A percentile compares a stretch with the other conserved stretches of the same genome.
Conservation (phyloP, 140 eudicot species). For the Flaveria floridana region DNA sequence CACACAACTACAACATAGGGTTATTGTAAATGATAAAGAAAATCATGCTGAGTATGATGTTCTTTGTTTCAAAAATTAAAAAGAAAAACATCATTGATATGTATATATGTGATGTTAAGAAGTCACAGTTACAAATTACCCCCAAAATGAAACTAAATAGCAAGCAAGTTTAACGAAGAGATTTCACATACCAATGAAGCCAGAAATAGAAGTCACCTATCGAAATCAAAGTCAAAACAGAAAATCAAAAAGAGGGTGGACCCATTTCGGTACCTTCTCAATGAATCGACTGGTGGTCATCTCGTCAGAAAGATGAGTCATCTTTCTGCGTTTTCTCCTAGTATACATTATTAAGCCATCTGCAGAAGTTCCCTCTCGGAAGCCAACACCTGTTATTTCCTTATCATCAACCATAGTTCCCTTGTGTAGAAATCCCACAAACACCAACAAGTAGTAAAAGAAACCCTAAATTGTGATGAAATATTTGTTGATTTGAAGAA, state of each 20-base stretch:
- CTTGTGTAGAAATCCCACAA: background rate
- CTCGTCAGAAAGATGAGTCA: conserved; percentile 27
- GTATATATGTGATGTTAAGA: too few relatives aligned
- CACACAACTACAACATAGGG: background rate
- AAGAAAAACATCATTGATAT: too few relatives aligned
- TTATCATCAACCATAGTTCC: conserved; percentile 31
- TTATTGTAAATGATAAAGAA: background rate
- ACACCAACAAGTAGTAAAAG: background rate
- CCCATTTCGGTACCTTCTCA: conserved; percentile 29
- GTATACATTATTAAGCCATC: conserved; percentile 33
- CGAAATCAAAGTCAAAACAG: background rate
- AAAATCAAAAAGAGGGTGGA: background rate
- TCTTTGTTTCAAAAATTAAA: background rate
- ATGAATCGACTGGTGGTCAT: conserved; percentile 4
- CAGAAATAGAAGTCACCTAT: too few relatives aligned
- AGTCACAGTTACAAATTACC: background rate
- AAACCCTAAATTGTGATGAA: conserved; percentile 24
- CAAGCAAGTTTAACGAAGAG: background rate
- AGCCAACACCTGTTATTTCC: conserved; percentile 15
- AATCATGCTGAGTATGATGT: background rate
- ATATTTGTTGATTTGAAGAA: conserved; percentile 13
- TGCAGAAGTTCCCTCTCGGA: conserved; percentile 24
- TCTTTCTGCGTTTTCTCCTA: conserved; percentile 43
- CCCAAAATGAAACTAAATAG: background rate
- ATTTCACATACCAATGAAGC: background rate